phyloP scores from a whole-genome alignment of 2,329 filamentous ascomycete species.

The Ascochyta pisi region DNA sequence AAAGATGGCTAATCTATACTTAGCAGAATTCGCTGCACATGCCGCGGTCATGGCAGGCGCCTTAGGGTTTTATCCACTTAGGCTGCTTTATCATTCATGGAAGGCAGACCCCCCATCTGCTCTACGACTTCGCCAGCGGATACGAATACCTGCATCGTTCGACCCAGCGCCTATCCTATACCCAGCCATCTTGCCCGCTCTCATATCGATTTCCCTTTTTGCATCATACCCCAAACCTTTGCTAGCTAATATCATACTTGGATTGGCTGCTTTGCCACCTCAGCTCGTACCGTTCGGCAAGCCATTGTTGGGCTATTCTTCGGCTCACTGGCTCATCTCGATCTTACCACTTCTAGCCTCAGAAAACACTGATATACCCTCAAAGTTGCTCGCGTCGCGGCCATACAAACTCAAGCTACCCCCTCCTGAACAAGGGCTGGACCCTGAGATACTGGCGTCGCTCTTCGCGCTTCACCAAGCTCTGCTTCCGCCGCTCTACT shows the following conservation, averaged over 20 bases:
- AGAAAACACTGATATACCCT: slow-evolving; percentile 52
- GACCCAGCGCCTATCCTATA: slow-evolving; percentile 93
- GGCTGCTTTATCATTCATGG: slow-evolving; percentile 45
- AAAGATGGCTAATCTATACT: slow-evolving; percentile 21
- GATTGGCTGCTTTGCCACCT: slow-evolving; percentile 77
- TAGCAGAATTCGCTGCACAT: slow-evolving; percentile 52
- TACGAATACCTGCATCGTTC: slow-evolving; percentile 76
- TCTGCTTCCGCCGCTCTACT: slow-evolving; percentile 74
- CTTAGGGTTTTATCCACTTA: slow-evolving; percentile 48
- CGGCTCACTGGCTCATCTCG: slow-evolving; percentile 80
- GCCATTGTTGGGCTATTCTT: slow-evolving; percentile 64
- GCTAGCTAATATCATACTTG: slow-evolving; percentile 81
- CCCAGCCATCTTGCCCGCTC: slow-evolving; percentile 75
- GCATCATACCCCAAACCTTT: slow-evolving; percentile 67
- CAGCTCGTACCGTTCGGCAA: slow-evolving; percentile 72
- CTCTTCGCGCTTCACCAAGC: slow-evolving; percentile 86
- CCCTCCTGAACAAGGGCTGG: slow-evolving; percentile 46
- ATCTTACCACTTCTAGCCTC: slow-evolving; percentile 70
- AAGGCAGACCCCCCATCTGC: slow-evolving; percentile 30
- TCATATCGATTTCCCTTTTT: slow-evolving; percentile 78
- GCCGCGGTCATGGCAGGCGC: slow-evolving; percentile 39
- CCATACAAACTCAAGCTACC: slow-evolving; percentile 47
- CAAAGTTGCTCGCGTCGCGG: slow-evolving; percentile 40
- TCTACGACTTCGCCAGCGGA: slow-evolving; percentile 51
- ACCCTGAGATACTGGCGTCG: slow-evolving; percentile 66